phyloP scores from a whole-genome alignment of 768 basidiomycete species.

The Mycena crocata region DNA sequence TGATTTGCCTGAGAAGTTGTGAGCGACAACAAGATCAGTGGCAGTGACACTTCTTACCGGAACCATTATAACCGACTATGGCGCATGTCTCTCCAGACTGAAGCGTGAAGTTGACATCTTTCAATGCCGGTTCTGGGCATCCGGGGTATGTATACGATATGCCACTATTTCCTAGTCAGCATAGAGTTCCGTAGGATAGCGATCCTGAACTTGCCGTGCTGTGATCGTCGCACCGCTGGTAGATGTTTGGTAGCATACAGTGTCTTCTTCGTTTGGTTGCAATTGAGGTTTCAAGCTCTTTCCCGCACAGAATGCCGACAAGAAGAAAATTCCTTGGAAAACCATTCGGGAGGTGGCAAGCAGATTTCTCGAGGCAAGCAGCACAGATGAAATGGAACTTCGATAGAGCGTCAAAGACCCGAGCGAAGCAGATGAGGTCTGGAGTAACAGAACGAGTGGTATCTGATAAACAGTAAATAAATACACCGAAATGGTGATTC shows the following conservation, averaged over 20 bases:
- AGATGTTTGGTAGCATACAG: conserved; percentile 58
- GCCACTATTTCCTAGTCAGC: conserved; percentile 48
- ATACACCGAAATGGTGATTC: conserved; percentile 33
- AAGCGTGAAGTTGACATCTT: conserved; percentile 76
- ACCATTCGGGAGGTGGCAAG: conserved; percentile 75
- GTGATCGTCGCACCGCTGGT: conserved; percentile 76
- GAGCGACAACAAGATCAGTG: conserved; percentile 29
- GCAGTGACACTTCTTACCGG: conserved; percentile 59
- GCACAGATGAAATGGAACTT: conserved; percentile 77
- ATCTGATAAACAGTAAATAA: conserved; percentile 58
- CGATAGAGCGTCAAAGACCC: conserved; percentile 88
- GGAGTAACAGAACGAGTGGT: conserved; percentile 77
- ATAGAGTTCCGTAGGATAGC: conserved; percentile 18
- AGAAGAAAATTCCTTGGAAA: conserved; percentile 88
- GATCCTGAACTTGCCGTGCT: conserved; percentile 67
- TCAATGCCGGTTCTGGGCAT: conserved; percentile 71
- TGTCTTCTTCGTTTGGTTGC: conserved; percentile 68
- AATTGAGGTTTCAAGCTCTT: conserved; percentile 76
- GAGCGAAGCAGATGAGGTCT: conserved; percentile 78
- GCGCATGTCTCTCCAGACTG: conserved; percentile 84
- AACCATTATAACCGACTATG: conserved; percentile 88
- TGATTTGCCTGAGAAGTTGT: conserved; percentile 73
- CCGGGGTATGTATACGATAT: conserved; percentile 87
- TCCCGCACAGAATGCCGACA: conserved; percentile 88
- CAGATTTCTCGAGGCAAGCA: conserved; percentile 73